Evolutionary conservation across 2,329 filamentous ascomycete species (phyloP), one percentile per base, ranked within the genome.

Genomic region (Penicillium sp.): DNA sequence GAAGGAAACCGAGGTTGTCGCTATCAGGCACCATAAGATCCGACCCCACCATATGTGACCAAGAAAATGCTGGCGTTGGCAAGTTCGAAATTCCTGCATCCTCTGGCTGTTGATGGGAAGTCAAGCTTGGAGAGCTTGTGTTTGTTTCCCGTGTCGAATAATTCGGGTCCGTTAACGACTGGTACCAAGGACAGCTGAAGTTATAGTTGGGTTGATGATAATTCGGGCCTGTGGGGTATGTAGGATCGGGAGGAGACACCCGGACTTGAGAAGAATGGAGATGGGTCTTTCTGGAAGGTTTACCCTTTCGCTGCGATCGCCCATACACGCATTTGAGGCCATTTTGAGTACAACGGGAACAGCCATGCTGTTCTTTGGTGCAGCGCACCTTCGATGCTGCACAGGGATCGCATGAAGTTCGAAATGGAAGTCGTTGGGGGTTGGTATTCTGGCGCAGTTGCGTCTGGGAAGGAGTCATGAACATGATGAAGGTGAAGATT

Each of bases 371-470:
- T 3, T 47, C 44, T 26, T 47, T 47, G 2, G 44, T 35, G 19
- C 44, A 47, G 31, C 44, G 44, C 5, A 47, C 44, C 9, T 47
- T 47, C 1, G 44, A 33, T 12, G 44, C 14, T 5, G 44, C 17
- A 14, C 44, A 47, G 8, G 44, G 8, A 14, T 47, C 44, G 19
- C 31, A 36, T n/a, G 44, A 36, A 9, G 19, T 25, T 3, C 44
- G 44, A 11, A 47, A 45, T 26, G 14, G 8, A 11, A 26, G 40
- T 5, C 22, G 22, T 10, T 42, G 40, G 22, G 40, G 5, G 3
- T n/a, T 41, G 14, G 40, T 10, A n/a, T 26, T 26, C 2, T 31
- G 30, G 12, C n/a, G 16, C 7, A 7, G 6, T 3, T 35, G 16
- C 33, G 8, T n/a, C 33, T 35, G 16, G 16, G 16, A 35, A 1